These are phyloP conservation scores for Fusarium tjaetaba DNA, from an alignment of 2,329 filamentous ascomycete species.

Conservation along the genomic window DNA sequence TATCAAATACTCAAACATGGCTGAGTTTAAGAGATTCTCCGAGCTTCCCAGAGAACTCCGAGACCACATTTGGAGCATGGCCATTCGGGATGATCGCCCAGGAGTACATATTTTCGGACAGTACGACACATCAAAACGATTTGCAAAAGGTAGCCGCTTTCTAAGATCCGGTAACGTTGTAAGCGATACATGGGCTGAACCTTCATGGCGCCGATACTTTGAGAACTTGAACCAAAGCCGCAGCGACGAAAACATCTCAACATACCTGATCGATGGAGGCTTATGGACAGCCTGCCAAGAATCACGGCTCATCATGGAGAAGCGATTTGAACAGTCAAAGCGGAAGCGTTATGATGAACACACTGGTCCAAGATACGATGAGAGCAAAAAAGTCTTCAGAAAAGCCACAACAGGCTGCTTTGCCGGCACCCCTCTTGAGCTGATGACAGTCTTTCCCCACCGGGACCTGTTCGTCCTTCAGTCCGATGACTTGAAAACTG, in stretches of 20 bases:
- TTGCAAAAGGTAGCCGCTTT: too few relatives aligned
- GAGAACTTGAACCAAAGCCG: neutral
- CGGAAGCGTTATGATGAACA: fast-evolving
- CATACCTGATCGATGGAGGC: constrained; percentile 12
- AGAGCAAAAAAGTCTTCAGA: neutral
- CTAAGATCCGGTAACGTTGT: too few relatives aligned
- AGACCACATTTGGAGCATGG: constrained; percentile 8
- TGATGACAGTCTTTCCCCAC: neutral
- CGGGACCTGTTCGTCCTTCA: constrained; percentile 22
- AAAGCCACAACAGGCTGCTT: neutral
- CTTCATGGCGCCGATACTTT: neutral
- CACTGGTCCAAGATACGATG: fast-evolving
- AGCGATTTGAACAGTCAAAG: neutral
- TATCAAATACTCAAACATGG: too few relatives aligned
- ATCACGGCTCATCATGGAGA: constrained; percentile 6
- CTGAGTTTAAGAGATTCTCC: too few relatives aligned
- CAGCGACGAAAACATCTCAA: neutral
- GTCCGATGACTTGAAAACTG: neutral
- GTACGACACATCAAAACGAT: neutral
- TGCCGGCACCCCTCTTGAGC: neutral
- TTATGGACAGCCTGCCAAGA: constrained; percentile 17
- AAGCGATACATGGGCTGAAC: neutral
- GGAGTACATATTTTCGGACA: constrained; percentile 6
- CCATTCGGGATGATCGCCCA: neutral
- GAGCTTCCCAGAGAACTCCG: constrained; percentile 1